Evolutionary conservation across 148 eudicot genomes (phyloP).

Genomic region (Silene uniflora): DNA sequence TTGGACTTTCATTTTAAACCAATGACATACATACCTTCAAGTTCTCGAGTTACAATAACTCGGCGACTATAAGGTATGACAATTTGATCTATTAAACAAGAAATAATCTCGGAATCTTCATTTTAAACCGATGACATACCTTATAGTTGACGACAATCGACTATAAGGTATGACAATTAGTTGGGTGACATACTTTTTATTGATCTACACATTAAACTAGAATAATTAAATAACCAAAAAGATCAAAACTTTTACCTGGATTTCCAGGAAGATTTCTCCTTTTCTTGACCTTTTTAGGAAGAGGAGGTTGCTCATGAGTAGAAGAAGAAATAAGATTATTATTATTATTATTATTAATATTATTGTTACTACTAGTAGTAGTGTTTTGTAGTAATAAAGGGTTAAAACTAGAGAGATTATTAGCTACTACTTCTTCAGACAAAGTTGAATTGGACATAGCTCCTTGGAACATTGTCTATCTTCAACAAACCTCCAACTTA

Average conservation of each 20-base stretch:
- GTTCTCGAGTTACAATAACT: background rate
- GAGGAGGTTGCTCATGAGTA: slow-evolving; percentile 14
- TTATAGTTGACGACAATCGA: background rate
- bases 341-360: slow-evolving; percentile 16
- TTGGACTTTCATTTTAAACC: no score
- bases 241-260: slow-evolving; percentile 48
- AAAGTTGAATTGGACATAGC: slow-evolving; percentile 58
- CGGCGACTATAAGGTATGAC: background rate
- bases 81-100: no score
- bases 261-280: slow-evolving; percentile 91
- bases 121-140: background rate
- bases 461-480: slow-evolving; percentile 53
- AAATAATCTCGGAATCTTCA: background rate
- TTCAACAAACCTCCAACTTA: slow-evolving; percentile 37
- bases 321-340: background rate
- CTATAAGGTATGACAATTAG: background rate
- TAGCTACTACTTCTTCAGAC: slow-evolving; percentile 42
- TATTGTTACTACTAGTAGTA: slow-evolving; percentile 16
- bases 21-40: no score
- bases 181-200: background rate
- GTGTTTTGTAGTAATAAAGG: slow-evolving; percentile 43
- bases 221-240: background rate
- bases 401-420: slow-evolving; percentile 36
- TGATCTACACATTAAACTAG: background rate
- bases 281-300: slow-evolving; percentile 63